Conservation (phyloP, 371 early-diverging fungal genomes). For the Saksenaea vasiformis region DNA sequence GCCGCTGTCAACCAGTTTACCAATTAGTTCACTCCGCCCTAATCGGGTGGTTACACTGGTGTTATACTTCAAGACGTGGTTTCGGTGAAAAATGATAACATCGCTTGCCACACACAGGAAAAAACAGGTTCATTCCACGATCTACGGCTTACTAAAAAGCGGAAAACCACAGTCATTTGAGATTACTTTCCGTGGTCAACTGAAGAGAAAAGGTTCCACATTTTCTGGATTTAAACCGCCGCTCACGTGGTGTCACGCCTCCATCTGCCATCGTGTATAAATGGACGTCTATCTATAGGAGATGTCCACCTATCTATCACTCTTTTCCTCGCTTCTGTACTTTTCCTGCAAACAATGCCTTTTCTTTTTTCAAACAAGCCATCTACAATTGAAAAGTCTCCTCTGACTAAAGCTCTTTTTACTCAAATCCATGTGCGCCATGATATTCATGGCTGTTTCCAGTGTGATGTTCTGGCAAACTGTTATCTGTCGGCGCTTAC, state of each 20-base stretch:
- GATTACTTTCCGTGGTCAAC: neutral
- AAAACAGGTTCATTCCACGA: neutral
- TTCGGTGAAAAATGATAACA: neutral
- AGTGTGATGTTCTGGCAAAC: conserved; percentile 16
- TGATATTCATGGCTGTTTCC: conserved; percentile 21
- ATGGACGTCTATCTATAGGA: neutral
- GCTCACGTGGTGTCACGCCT: conserved; percentile 6
- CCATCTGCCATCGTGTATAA: neutral
- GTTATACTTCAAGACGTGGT: neutral
- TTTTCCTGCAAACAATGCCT: neutral
- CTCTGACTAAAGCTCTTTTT: neutral
- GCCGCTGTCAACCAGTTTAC: neutral
- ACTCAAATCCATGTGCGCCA: conserved; percentile 26
- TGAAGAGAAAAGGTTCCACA: neutral
- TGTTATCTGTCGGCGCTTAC: conserved; percentile 21
- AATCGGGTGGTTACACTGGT: neutral
- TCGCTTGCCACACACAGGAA: neutral
- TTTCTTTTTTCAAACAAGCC: neutral
- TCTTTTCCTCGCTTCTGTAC: neutral
- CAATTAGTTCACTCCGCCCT: neutral
- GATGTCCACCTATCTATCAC: neutral
- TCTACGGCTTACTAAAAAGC: neutral
- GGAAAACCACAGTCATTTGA: neutral
- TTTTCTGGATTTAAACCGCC: neutral
- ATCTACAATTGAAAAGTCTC: neutral